Evolutionary conservation across 371 early-diverging fungal species (phyloP).

Genomic region (Lichtheimia ornata): DNA sequence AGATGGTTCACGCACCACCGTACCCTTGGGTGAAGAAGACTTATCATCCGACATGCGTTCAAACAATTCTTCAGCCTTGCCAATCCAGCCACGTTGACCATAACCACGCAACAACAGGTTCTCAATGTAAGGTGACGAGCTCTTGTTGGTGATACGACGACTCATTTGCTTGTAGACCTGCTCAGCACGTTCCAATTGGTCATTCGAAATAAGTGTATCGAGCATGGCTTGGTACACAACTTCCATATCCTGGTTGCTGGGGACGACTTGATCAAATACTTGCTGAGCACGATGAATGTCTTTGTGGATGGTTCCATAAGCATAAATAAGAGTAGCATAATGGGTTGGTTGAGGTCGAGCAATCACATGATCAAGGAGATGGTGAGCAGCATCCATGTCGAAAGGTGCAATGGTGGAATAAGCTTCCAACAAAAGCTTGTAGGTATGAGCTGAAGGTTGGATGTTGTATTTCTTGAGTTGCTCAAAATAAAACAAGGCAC

Average conservation of each 20-base stretch:
- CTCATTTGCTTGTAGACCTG: slow-evolving; percentile 37
- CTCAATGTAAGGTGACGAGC: slow-evolving; percentile 63
- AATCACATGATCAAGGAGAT: slow-evolving; percentile 52
- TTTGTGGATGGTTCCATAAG: slow-evolving; percentile 60
- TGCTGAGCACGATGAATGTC: slow-evolving; percentile 52
- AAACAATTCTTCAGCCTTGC: slow-evolving; percentile 53
- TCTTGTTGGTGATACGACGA: slow-evolving; percentile 25
- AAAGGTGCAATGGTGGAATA: slow-evolving; percentile 63
- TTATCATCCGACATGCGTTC: slow-evolving; percentile 60
- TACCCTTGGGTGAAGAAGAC: background rate
- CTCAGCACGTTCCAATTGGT: slow-evolving; percentile 46
- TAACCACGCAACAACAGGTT: slow-evolving; percentile 65
- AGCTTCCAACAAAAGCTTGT: slow-evolving; percentile 63
- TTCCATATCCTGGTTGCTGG: slow-evolving; percentile 34
- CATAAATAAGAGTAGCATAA: slow-evolving; percentile 61
- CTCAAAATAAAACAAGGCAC: slow-evolving; percentile 53
- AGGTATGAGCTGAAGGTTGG: slow-evolving; percentile 60
- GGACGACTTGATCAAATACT: slow-evolving; percentile 50
- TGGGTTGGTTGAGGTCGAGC: slow-evolving; percentile 58
- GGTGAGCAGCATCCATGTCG: slow-evolving; percentile 58
- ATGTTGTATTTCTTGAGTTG: slow-evolving; percentile 50
- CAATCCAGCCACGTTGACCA: slow-evolving; percentile 45
- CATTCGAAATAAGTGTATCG: slow-evolving; percentile 53
- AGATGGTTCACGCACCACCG: slow-evolving; percentile 56
- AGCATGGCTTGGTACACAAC: slow-evolving; percentile 62